Evolutionary conservation across 768 basidiomycete species (phyloP).

Genomic region (Rhodocollybia butyracea): DNA sequence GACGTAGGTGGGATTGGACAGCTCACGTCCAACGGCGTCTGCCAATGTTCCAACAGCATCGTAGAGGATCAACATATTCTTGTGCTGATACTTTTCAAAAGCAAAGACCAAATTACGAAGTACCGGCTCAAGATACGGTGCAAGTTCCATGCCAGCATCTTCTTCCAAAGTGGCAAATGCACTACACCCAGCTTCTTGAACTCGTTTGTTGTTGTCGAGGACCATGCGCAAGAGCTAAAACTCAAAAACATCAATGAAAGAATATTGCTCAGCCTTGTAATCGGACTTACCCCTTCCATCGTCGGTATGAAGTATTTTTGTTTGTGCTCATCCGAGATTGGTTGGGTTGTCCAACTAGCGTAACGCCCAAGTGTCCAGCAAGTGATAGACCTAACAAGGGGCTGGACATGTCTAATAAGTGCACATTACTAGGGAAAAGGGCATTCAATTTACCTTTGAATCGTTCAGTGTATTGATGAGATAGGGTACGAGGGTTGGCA

Average conservation of each 20-base stretch:
- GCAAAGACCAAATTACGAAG: constrained; percentile 93
- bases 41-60: constrained; percentile 99
- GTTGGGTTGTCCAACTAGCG: constrained; percentile 94
- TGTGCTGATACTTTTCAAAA: constrained; percentile 98
- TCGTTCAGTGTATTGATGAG: constrained; percentile 88
- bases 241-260: neutral
- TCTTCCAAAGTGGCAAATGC: constrained; percentile 99
- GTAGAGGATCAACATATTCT: constrained; percentile 97
- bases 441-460: constrained; percentile 63
- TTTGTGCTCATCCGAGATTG: constrained; percentile 82
- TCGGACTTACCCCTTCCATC: constrained; percentile 85
- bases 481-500: constrained; percentile 91
- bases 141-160: constrained; percentile 87
- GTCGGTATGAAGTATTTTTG: constrained; percentile 91
- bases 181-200: constrained; percentile 98
- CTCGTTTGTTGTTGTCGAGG: constrained; percentile 96
- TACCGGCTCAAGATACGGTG: constrained; percentile 93
- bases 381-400: constrained; percentile 95
- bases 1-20: constrained; percentile 84
- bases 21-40: constrained; percentile 87
- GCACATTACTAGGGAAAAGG: neutral
- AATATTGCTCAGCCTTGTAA: constrained; percentile 14
- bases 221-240: constrained; percentile 94
- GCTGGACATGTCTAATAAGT: constrained; percentile 40
- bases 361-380: constrained; percentile 99